These are phyloP conservation scores for Pyrrhoderma noxium DNA, from an alignment of 1,284 basidiomycete genomes.

Conservation along the genomic window DNA sequence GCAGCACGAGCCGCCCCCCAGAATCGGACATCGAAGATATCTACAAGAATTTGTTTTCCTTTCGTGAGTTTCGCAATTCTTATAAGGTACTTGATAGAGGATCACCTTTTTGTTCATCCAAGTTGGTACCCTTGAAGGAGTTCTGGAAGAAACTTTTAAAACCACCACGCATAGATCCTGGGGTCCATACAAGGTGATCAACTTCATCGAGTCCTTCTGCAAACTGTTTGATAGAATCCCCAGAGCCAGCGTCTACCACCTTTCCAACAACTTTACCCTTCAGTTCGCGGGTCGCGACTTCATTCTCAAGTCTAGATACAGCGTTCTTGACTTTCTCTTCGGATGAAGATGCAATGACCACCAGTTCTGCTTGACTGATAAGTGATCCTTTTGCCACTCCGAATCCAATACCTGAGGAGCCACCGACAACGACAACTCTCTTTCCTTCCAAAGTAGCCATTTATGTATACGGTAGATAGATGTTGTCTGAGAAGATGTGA, in stretches of 20 bases:
- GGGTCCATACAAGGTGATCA: constrained; percentile 22
- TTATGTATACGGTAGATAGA: constrained; percentile 4
- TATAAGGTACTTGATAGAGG: background rate
- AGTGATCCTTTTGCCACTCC: constrained; percentile 15
- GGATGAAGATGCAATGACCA: constrained; percentile 16
- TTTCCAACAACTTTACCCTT: constrained; percentile 14
- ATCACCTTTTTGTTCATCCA: constrained; percentile 15
- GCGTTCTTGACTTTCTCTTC: constrained; percentile 9
- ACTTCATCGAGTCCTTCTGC: constrained; percentile 18
- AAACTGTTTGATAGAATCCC: constrained; percentile 13
- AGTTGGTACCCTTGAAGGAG: constrained; percentile 3
- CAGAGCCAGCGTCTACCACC: constrained; percentile 16
- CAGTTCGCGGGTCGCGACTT: constrained; percentile 3
- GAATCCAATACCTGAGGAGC: constrained; percentile 16
- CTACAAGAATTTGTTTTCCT: background rate
- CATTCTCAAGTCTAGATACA: constrained; percentile 4
- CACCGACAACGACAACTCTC: constrained; percentile 14
- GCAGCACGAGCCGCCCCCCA: constrained; percentile 20
- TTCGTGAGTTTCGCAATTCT: background rate
- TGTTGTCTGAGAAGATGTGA: too few relatives aligned
- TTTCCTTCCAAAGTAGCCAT: constrained; percentile 13
- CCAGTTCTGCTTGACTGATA: constrained; percentile 5
- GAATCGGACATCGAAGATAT: constrained; percentile 20
- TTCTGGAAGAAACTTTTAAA: too few relatives aligned
- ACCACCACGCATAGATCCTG: constrained; percentile 15